Percentiles rank a stretch among this genome's conserved stretches.
phyloP scores from a whole-genome alignment of 768 basidiomycete genomes.

The Gloeopeniophorella convolvens region DNA sequence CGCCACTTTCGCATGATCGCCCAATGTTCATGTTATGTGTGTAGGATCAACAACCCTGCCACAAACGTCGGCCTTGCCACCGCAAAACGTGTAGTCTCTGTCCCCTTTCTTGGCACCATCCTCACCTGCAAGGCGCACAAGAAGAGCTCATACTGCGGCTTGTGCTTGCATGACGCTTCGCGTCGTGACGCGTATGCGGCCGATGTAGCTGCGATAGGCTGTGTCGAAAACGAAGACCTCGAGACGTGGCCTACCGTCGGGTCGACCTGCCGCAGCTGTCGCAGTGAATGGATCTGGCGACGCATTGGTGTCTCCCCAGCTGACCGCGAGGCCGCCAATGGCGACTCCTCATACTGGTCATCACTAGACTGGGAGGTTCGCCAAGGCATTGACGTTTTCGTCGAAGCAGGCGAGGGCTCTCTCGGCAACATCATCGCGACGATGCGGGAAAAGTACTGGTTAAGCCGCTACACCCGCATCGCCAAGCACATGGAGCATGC shows the following conservation, averaged over 20 bases:
- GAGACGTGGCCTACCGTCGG: conserved; percentile 59
- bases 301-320: conserved; percentile 40
- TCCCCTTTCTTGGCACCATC: conserved; percentile 40
- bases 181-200: conserved; percentile 28
- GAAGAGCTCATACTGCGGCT: conserved; percentile 54
- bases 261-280: conserved; percentile 62
- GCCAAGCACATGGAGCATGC: conserved; percentile 62
- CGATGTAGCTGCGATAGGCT: conserved; percentile 34
- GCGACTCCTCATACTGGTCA: conserved; percentile 25
- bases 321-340: conserved; percentile 56
- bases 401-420: conserved; percentile 67
- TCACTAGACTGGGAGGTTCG: conserved; percentile 60
- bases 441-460: conserved; percentile 68
- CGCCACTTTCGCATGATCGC: conserved; percentile 59
- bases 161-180: conserved; percentile 61
- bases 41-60: conserved; percentile 59
- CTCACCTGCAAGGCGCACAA: conserved; percentile 60
- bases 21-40: conserved; percentile 51
- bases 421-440: conserved; percentile 53
- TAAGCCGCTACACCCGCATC: conserved; percentile 57
- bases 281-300: conserved; percentile 59
- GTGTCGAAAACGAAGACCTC: conserved; percentile 67
- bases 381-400: conserved; percentile 60
- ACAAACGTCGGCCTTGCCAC: conserved; percentile 42
- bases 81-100: conserved; percentile 41